Conservation (phyloP, 257 asterid species). For the Mentha longifolia region DNA sequence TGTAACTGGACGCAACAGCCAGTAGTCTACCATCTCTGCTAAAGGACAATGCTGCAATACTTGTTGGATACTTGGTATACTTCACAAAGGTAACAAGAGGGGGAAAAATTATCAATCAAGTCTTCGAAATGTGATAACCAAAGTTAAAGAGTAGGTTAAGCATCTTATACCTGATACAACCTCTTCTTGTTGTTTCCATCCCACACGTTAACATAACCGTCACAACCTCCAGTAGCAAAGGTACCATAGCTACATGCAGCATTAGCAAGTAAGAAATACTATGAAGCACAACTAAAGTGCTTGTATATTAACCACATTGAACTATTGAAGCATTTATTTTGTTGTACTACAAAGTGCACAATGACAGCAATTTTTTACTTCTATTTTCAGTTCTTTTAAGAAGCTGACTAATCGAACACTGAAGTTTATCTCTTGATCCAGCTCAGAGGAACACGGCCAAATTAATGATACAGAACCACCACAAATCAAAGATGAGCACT, state of each 20-base stretch:
- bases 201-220: slow-evolving; percentile 95
- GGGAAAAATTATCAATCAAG: slow-evolving; percentile 16
- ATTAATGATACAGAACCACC: neutral
- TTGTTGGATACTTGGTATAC: slow-evolving; percentile 88
- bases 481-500: slow-evolving; percentile 35
- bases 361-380: neutral
- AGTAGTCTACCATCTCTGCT: slow-evolving; percentile 87
- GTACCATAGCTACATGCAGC: slow-evolving; percentile 68
- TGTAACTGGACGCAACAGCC: slow-evolving; percentile 94
- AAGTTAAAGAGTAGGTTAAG: slow-evolving; percentile 9
- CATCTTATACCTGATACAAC: slow-evolving; percentile 72
- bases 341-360: neutral
- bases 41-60: slow-evolving; percentile 83
- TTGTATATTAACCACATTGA: neutral
- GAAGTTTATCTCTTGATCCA: neutral
- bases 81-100: slow-evolving; percentile 34
- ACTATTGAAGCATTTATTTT: neutral
- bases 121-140: neutral
- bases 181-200: slow-evolving; percentile 98
- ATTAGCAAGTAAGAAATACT: slow-evolving; percentile 15
- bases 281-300: neutral
- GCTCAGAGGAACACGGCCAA: neutral
- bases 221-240: slow-evolving; percentile 94
- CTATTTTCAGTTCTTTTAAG: neutral
- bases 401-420: neutral